These are phyloP conservation scores for Teratosphaeria destructans DNA, from an alignment of 2,329 filamentous ascomycete genomes.

Conservation along the genomic window DNA sequence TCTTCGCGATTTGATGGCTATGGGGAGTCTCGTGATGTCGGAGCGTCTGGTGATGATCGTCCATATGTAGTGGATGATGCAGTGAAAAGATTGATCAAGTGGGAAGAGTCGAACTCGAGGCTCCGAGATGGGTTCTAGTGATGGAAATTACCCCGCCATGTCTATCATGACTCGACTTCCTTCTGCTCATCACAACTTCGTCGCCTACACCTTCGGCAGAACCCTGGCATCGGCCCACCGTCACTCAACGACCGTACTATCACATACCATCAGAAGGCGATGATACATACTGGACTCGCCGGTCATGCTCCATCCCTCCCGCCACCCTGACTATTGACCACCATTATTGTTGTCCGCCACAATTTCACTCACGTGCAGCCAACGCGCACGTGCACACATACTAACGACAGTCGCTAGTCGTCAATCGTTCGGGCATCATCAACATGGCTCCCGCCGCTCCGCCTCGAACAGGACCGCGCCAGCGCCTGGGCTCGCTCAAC, in stretches of 20 bases:
- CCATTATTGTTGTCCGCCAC: background rate
- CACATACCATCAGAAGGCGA: background rate
- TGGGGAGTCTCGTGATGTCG: background rate
- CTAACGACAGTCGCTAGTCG: background rate
- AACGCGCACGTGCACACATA: background rate
- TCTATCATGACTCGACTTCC: background rate
- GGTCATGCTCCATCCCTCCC: background rate
- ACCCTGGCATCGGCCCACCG: background rate
- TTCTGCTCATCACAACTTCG: background rate
- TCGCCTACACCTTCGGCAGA: background rate
- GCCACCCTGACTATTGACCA: background rate
- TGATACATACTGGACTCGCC: background rate
- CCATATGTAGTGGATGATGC: background rate
- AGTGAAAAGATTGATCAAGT: background rate
- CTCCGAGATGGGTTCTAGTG: background rate
- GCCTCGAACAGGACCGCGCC: background rate
- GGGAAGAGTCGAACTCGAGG: background rate
- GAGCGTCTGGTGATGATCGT: background rate
- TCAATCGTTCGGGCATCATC: background rate
- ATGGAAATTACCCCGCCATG: background rate
- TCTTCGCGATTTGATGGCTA: too few relatives aligned
- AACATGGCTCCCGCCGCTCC: background rate
- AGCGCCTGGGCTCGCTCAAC: conserved; percentile 3
- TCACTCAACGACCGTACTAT: background rate
- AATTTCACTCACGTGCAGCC: background rate